Evolutionary conservation across 2,329 filamentous ascomycete genomes (phyloP).

Genomic region (Fusarium sp.): DNA sequence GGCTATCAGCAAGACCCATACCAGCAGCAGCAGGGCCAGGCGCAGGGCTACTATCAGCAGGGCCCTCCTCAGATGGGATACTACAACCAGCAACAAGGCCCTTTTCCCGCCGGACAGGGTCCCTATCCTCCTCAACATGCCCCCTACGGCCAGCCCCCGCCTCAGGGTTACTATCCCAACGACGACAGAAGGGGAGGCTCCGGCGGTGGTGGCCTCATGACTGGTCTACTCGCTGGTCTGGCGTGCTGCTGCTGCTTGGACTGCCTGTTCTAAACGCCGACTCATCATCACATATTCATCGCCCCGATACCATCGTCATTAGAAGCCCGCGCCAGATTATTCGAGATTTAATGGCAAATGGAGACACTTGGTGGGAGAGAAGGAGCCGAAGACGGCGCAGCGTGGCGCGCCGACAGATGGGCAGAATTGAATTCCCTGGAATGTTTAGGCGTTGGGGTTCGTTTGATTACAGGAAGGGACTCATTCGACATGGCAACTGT

Average conservation of each 20-base stretch:
- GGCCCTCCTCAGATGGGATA: slow-evolving; percentile 52
- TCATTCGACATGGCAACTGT: slow-evolving; percentile 25
- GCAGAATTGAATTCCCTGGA: slow-evolving; percentile 22
- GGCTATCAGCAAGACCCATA: slow-evolving; percentile 56
- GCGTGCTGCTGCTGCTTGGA: slow-evolving; percentile 75
- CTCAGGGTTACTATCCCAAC: slow-evolving; percentile 56
- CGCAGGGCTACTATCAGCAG: slow-evolving; percentile 50
- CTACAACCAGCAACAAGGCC: slow-evolving; percentile 52
- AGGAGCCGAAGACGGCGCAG: slow-evolving; percentile 23
- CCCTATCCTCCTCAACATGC: slow-evolving; percentile 56
- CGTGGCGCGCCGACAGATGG: slow-evolving; percentile 29
- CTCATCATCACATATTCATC: slow-evolving; percentile 9
- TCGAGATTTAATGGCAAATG: not conserved
- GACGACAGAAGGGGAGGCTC: slow-evolving; percentile 51
- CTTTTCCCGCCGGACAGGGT: slow-evolving; percentile 54
- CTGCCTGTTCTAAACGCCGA: slow-evolving; percentile 63
- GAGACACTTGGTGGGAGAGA: not conserved
- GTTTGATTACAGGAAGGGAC: slow-evolving; percentile 24
- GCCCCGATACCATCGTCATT: slow-evolving; percentile 17
- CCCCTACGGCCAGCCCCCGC: slow-evolving; percentile 55
- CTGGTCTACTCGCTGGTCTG: slow-evolving; percentile 65
- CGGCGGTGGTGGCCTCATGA: slow-evolving; percentile 55
- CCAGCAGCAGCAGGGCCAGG: slow-evolving; percentile 42
- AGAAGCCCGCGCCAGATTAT: slow-evolving; percentile 1
- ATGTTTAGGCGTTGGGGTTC: slow-evolving; percentile 44